Conservation (phyloP, 2,329 filamentous ascomycete species). For the Neurospora sp. region DNA sequence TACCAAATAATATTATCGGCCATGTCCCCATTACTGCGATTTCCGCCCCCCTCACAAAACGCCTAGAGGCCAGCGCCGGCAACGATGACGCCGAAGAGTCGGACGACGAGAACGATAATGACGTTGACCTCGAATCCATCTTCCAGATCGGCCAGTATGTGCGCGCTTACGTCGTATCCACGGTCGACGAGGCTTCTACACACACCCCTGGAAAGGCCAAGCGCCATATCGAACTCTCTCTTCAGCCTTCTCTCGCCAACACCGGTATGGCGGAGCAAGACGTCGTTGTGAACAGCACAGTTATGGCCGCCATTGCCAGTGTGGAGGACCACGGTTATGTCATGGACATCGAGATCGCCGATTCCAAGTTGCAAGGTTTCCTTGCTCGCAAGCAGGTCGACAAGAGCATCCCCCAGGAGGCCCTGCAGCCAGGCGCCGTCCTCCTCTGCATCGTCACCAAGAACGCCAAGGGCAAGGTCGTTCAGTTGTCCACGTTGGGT, state of each 20-base stretch:
- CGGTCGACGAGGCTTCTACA: slow-evolving; percentile 50
- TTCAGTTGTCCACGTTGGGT: slow-evolving; percentile 72
- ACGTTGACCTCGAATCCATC: slow-evolving; percentile 63
- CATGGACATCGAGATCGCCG: slow-evolving; percentile 78
- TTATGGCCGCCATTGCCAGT: slow-evolving; percentile 82
- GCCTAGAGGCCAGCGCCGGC: slow-evolving; percentile 60
- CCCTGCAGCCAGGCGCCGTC: slow-evolving; percentile 73
- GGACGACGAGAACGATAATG: slow-evolving; percentile 39
- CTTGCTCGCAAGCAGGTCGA: slow-evolving; percentile 77
- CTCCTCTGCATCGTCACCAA: slow-evolving; percentile 74
- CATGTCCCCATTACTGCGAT: slow-evolving; percentile 89
- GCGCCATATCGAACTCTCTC: slow-evolving; percentile 77
- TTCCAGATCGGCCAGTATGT: slow-evolving; percentile 84
- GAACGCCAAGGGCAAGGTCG: slow-evolving; percentile 68
- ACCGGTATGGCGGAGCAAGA: slow-evolving; percentile 62
- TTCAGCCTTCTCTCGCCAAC: slow-evolving; percentile 73
- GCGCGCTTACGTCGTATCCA: slow-evolving; percentile 73
- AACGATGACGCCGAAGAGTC: slow-evolving; percentile 41
- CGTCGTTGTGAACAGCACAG: slow-evolving; percentile 62
- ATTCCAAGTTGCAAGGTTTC: slow-evolving; percentile 65
- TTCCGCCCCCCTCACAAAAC: slow-evolving; percentile 67
- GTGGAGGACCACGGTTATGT: slow-evolving; percentile 94
- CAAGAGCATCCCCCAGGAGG: slow-evolving; percentile 50
- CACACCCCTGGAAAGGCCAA: slow-evolving; percentile 51
- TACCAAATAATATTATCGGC: slow-evolving; percentile 88